phyloP scores from a whole-genome alignment of 306 rosid genomes.

The Geum urbanum region DNA sequence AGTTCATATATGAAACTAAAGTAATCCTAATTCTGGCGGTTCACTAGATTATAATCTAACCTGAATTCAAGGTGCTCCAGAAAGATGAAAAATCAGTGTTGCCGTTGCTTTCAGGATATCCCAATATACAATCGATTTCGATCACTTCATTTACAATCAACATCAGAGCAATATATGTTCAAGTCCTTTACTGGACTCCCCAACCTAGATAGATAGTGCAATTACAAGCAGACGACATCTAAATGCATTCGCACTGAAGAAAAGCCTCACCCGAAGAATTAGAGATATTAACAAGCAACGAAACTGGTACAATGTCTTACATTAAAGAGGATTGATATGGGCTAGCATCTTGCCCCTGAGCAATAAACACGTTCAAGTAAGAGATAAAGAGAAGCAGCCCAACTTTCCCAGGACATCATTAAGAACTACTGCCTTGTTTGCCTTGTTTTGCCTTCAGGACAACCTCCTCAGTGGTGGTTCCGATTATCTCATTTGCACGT shows the following conservation, averaged over 20 bases:
- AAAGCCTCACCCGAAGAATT: not conserved
- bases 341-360: not conserved
- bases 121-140: not conserved
- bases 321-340: not conserved
- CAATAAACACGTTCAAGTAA: not conserved
- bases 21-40: no score
- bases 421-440: slow-evolving; percentile 5
- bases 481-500: slow-evolving; percentile 88
- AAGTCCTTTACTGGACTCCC: not conserved
- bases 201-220: not conserved
- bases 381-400: not conserved
- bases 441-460: slow-evolving; percentile 65
- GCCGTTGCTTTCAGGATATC: not conserved
- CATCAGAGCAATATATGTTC: not conserved
- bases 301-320: not conserved
- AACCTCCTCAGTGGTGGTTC: slow-evolving; percentile 88
- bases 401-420: not conserved
- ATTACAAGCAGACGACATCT: not conserved
- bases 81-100: not conserved
- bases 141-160: not conserved
- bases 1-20: not conserved
- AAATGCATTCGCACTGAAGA: not conserved
- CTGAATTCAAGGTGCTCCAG: not conserved
- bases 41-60: not conserved
- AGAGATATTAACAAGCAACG: not conserved